Evolutionary conservation across 2,329 filamentous ascomycete species (phyloP).

Genomic region (Aspergillus sp.): DNA sequence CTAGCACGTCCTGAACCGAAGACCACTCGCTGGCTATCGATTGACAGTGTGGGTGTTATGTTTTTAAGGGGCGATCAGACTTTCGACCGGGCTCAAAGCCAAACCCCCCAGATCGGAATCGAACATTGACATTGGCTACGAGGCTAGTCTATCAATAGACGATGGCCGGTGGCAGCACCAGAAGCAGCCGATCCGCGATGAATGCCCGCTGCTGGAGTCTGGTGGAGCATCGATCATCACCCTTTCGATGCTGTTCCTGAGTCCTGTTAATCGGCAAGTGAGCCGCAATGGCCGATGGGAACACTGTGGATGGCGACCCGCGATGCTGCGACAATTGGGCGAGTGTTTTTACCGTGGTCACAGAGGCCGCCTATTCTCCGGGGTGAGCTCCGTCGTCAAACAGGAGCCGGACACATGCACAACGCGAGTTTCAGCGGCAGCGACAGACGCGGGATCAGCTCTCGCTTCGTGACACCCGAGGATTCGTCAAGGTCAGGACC

Average conservation of each 20-base stretch:
- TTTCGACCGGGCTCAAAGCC: background rate
- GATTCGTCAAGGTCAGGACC: background rate
- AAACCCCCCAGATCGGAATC: background rate
- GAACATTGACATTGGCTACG: background rate
- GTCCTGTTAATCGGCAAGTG: background rate
- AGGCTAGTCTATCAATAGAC: conserved; percentile 1
- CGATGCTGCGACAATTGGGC: background rate
- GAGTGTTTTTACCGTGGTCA: background rate
- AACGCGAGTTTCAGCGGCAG: background rate
- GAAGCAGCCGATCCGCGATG: conserved; percentile 1
- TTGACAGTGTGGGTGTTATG: conserved; percentile 1
- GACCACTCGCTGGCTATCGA: background rate
- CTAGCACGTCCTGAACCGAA: no score
- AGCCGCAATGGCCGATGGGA: background rate
- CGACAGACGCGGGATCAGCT: background rate
- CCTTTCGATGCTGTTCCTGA: background rate
- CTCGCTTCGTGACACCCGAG: background rate
- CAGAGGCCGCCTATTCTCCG: background rate
- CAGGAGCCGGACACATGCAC: background rate
- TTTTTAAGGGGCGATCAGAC: conserved; percentile 7
- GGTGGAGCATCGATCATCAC: conserved; percentile 6
- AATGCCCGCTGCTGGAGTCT: conserved; percentile 1
- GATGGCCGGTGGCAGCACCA: background rate
- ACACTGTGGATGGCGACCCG: background rate
- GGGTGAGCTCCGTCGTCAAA: background rate